Conservation (phyloP, 257 asterid species). For the Jaltomata sinuosa region DNA sequence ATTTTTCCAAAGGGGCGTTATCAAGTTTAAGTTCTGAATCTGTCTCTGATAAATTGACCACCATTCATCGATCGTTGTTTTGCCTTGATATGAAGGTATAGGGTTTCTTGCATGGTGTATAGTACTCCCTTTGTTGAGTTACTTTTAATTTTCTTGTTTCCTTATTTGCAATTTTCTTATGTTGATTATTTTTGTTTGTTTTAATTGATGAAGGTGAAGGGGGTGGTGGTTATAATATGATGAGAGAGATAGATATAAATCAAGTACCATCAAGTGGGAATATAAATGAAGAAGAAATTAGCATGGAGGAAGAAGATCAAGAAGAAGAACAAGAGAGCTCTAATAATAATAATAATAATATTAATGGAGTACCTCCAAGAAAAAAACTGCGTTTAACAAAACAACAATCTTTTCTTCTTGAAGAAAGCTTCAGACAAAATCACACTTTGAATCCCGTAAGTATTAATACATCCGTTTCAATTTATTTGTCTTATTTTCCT, state of each 20-base stretch:
- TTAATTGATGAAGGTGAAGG: slow-evolving; percentile 23
- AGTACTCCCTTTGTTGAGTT: not conserved
- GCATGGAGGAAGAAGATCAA: slow-evolving; percentile 38
- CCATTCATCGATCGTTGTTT: not conserved
- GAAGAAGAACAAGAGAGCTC: slow-evolving; percentile 35
- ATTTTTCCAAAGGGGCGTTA: not conserved
- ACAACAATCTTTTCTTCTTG: slow-evolving; percentile 71
- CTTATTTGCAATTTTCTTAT: not conserved
- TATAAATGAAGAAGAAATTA: slow-evolving; percentile 26
- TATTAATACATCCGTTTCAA: not conserved
- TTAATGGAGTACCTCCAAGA: slow-evolving; percentile 21
- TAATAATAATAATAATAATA: slow-evolving; percentile 7
- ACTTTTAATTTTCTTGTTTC: not conserved
- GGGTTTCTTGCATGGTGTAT: slow-evolving; percentile 1
- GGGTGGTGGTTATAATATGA: slow-evolving; percentile 18
- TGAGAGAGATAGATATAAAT: slow-evolving; percentile 56
- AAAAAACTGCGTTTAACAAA: slow-evolving; percentile 72
- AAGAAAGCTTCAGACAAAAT: slow-evolving; percentile 56
- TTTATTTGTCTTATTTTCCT: too few species aligned
- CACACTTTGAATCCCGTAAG: slow-evolving; percentile 71
- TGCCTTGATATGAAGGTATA: not conserved
- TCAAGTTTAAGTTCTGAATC: not conserved
- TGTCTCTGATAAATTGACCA: not conserved
- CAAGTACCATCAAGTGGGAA: slow-evolving; percentile 30
- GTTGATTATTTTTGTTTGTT: not conserved